Conservation (phyloP, 1,139 yeast species). For the Hemisphaericaspora subhashii region DNA sequence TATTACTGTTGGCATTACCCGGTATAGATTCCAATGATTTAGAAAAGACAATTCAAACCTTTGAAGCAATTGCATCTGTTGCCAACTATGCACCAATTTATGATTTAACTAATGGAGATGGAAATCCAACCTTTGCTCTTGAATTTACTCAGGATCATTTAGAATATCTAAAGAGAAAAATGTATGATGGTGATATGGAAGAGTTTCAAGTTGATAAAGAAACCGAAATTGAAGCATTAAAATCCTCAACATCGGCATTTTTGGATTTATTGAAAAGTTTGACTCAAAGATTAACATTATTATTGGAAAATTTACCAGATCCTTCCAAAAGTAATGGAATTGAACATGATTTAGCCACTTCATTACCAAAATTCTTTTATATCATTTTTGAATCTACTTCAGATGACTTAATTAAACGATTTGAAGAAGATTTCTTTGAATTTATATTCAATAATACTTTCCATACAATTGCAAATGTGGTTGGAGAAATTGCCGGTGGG, state of each 20-base stretch:
- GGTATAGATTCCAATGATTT: constrained; percentile 91
- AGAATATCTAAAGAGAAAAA: constrained; percentile 42
- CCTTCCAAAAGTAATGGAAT: constrained; percentile 47
- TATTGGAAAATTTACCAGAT: constrained; percentile 79
- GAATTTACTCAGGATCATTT: constrained; percentile 71
- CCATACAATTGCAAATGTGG: constrained; percentile 65
- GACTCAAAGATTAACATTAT: constrained; percentile 57
- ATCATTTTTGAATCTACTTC: constrained; percentile 72
- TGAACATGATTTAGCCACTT: constrained; percentile 54
- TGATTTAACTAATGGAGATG: constrained; percentile 45
- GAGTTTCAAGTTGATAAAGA: constrained; percentile 37
- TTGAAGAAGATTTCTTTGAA: constrained; percentile 53
- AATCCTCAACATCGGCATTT: constrained; percentile 75
- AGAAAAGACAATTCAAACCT: constrained; percentile 66
- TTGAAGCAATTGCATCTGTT: constrained; percentile 69
- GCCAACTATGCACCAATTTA: constrained; percentile 73
- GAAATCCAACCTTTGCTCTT: constrained; percentile 61
- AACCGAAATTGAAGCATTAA: constrained; percentile 55
- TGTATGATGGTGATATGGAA: constrained; percentile 20
- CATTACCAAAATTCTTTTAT: constrained; percentile 64
- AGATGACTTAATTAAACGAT: constrained; percentile 54
- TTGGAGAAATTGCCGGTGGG: constrained; percentile 70
- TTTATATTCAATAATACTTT: constrained; percentile 62
- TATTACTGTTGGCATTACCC: constrained; percentile 67
- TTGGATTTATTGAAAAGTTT: constrained; percentile 59